Evolutionary conservation across 768 basidiomycete species (phyloP), one percentile per base, ranked within the genome.

Genomic region (Daedalea quercina): DNA sequence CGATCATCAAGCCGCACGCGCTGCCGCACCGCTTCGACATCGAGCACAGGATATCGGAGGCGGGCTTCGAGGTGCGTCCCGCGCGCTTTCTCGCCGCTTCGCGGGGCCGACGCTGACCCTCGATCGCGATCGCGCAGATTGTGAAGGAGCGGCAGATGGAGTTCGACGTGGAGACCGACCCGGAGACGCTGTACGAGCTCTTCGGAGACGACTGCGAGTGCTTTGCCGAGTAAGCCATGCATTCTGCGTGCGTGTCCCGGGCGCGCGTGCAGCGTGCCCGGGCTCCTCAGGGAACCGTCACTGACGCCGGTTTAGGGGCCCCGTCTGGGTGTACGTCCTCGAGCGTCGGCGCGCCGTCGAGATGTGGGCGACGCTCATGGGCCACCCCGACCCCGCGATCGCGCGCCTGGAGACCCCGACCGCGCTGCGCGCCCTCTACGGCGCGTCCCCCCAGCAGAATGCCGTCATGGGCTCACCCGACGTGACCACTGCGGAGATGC

Each of bases 241-340:
- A 24, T 22, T 41, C 34, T 42, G 15, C 17, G 7, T 15, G 37
- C 15, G n/a, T n/a, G n/a, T n/a, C n/a, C n/a, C n/a, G n/a, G n/a
- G n/a, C 19, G 15, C 15, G 12, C 26, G 19, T 51, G 13, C 20
- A 15, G 13, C 8, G 20, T 35, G 34, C 15, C 9, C 23, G n/a
- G n/a, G n/a, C n/a, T n/a, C 47, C 8, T 37, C 23, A 22, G n/a
- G 35, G 28, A 44, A 25, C 49, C 25, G 26, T 53, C 49, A 20
- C 17, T 44, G 20, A 12, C 17, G 15, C 9, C 33, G 19, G 26
- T 22, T 22, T 41, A 91, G 89, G 56, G 88, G 87, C 53, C 85
- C 90, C 19, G 87, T 90, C n/a, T 91, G 90, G 87, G 88, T 93
- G 20, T 93, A 91, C 67, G 85, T 93, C 35, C 84, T 93, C 56